Conservation (phyloP, 2,329 filamentous ascomycete genomes). For the Penicillium griseofulvum region DNA sequence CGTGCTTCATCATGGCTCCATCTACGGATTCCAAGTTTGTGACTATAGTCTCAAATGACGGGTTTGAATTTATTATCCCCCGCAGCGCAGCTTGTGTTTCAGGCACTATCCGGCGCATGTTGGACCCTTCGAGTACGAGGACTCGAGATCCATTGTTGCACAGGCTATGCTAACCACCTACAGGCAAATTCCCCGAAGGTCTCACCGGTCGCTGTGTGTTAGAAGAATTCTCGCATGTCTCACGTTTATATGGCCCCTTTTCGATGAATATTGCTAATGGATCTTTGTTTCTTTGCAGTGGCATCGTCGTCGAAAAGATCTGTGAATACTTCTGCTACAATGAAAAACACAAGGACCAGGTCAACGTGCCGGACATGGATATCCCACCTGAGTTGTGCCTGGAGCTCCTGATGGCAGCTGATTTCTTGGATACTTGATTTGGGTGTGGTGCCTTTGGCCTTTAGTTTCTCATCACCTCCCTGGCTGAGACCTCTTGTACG, state of each 20-base stretch:
- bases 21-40: conserved; percentile 53
- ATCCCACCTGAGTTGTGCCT: conserved; percentile 64
- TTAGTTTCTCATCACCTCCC: not conserved
- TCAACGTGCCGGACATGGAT: conserved; percentile 65
- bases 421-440: conserved; percentile 57
- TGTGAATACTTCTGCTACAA: conserved; percentile 70
- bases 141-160: conserved; percentile 1
- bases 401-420: conserved; percentile 65
- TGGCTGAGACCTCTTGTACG: not conserved
- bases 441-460: not conserved
- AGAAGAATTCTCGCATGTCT: conserved; percentile 57
- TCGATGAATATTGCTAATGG: conserved; percentile 2
- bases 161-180: not conserved
- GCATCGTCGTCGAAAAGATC: conserved; percentile 64
- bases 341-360: conserved; percentile 60
- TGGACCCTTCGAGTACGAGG: conserved; percentile 55
- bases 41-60: conserved; percentile 63
- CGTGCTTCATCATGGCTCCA: conserved; percentile 12
- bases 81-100: conserved; percentile 61
- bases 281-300: conserved; percentile 40
- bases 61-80: conserved; percentile 62
- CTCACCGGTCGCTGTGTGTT: conserved; percentile 57
- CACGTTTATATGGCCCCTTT: not conserved
- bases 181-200: conserved; percentile 62
- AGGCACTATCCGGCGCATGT: conserved; percentile 61